Evolutionary conservation across 129 eudicot species (phyloP).

Genomic region (Lonicera japonica): DNA sequence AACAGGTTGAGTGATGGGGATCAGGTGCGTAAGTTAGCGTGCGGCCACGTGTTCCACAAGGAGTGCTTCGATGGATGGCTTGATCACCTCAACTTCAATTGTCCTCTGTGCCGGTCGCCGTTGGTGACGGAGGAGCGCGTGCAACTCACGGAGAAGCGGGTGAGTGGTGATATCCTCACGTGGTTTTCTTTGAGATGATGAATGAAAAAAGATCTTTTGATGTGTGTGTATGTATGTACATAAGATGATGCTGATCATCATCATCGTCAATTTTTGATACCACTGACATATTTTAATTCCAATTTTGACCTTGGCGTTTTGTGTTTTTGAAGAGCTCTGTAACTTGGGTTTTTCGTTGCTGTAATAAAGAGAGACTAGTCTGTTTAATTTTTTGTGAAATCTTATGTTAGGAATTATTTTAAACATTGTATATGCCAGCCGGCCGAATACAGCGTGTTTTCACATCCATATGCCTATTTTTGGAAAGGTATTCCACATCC

Average conservation of each 20-base stretch:
- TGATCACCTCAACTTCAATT: conserved; percentile 49
- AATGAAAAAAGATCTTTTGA: not conserved
- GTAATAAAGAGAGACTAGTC: no score
- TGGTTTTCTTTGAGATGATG: conserved; percentile 44
- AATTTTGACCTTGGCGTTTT: no score
- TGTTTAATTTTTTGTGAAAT: no score
- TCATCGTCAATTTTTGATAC: no score
- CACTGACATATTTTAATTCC: no score
- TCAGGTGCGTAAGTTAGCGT: conserved; percentile 52
- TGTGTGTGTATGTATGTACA: not conserved
- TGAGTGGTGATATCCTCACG: conserved; percentile 36
- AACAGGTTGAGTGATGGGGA: conserved; percentile 53
- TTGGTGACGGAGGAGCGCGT: conserved; percentile 46
- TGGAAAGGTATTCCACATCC: no score
- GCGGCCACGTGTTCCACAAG: conserved; percentile 79
- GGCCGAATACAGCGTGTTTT: no score
- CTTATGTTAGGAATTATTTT: no score
- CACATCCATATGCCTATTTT: no score
- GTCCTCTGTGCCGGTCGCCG: conserved; percentile 68
- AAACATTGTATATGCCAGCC: no score
- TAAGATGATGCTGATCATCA: not conserved
- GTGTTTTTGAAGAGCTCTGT: no score
- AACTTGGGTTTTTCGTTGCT: no score
- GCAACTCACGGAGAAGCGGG: conserved; percentile 30
- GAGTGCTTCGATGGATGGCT: conserved; percentile 89